Evolutionary conservation across 768 basidiomycete species (phyloP), one percentile per base, ranked within the genome.

Genomic region (Pulveroboletus sp.): DNA sequence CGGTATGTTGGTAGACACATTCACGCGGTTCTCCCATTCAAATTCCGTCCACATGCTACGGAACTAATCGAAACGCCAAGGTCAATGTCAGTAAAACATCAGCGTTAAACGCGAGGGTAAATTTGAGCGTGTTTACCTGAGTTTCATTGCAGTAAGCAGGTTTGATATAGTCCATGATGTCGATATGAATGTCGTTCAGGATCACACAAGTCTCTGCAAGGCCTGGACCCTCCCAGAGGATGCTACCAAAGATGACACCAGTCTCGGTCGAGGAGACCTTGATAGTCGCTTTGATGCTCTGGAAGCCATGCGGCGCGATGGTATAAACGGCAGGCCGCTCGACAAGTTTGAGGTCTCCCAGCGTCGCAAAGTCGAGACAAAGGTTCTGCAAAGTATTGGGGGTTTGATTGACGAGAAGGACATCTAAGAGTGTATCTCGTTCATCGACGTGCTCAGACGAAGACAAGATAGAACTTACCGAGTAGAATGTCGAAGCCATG

Each of bases 21-120:
- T 97, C 47, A 98, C 95, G 59, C 94, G 81, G 72, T 99, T 99
- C 78, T 99, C 95, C 95, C 95, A 99, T 68, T 99, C 95, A 61
- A 99, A 99, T 69, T 98, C 97, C 23, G 94, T 99, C 95, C 95
- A 97, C 93, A 95, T 95, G 67, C 82, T 90, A 27, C 95, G 82
- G 82, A 95, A 95, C 88, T 94, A 59, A 33, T 9, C 24, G 27
- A 25, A 35, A 24, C 35, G 20, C 12, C 42, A 6, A 27, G 16
- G 32, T 33, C 31, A 19, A 43, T 25, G 21, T 40, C n/a, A 27
- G 25, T 9, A 27, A 27, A 27, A 27, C 25, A 39, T 63, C 34
- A 57, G 38, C 20, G 38, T 12, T 33, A 12, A 24, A 2, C 19
- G 17, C n/a, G 47, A 50, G 16, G 29, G n/a, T n/a, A 39, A 3